These are phyloP conservation scores for Geotrichum histeridarum DNA, from an alignment of 1,139 yeast genomes.

Conservation along the genomic window DNA sequence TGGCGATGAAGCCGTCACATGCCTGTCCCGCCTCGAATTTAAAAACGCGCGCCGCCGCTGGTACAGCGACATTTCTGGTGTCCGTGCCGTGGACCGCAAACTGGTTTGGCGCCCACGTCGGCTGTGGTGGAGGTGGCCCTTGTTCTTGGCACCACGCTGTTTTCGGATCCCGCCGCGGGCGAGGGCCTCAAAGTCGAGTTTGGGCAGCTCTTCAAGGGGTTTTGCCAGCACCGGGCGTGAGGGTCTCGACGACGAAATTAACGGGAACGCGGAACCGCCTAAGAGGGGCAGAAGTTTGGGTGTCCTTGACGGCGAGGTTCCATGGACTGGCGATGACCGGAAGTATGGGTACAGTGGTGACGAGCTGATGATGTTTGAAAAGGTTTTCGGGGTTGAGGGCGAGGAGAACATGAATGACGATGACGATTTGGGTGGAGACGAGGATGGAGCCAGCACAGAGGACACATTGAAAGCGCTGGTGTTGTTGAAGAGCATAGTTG, in stretches of 20 bases:
- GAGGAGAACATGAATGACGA: background rate
- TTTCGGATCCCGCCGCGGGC: constrained; percentile 1
- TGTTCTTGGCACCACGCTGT: background rate
- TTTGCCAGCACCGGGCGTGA: background rate
- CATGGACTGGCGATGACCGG: constrained; percentile 16
- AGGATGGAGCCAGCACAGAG: constrained; percentile 1
- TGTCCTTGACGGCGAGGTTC: constrained; percentile 11
- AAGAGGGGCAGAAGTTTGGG: constrained; percentile 11
- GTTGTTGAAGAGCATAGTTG: constrained; percentile 13
- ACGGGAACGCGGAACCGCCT: background rate
- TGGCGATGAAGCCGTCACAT: constrained; percentile 9
- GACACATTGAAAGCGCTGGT: background rate
- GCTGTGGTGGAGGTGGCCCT: background rate
- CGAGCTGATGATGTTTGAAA: constrained; percentile 15
- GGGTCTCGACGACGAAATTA: background rate
- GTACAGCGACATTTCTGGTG: constrained; percentile 2
- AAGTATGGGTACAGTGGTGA: constrained; percentile 17
- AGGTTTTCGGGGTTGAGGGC: constrained; percentile 19
- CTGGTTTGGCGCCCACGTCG: background rate
- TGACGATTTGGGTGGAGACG: constrained; percentile 11
- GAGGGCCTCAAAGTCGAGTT: constrained; percentile 10
- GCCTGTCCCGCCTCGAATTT: constrained; percentile 1
- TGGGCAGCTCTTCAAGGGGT: constrained; percentile 1
- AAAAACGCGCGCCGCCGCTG: constrained; percentile 8
- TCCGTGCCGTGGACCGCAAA: background rate